Evolutionary conservation across 768 basidiomycete species (phyloP).

Genomic region (Mycena polygramma): DNA sequence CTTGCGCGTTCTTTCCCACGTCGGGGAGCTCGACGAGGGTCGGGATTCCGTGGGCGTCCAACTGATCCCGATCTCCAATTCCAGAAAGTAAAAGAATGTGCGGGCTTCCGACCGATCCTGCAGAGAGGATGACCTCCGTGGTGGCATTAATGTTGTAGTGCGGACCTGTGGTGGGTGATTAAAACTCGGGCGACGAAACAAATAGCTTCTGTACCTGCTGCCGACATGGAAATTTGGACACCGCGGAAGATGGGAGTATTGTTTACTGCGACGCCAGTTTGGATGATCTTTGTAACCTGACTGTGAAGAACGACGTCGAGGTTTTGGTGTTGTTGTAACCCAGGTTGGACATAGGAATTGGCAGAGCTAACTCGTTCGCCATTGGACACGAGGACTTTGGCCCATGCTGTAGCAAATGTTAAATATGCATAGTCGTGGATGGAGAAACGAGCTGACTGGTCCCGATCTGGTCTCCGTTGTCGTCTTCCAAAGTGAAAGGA

Average conservation of each 20-base stretch:
- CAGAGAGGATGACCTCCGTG: constrained; percentile 7
- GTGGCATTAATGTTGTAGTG: neutral
- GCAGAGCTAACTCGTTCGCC: neutral
- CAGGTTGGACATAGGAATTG: constrained; percentile 1
- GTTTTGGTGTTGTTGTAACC: neutral
- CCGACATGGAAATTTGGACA: too few species aligned
- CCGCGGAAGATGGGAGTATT: neutral
- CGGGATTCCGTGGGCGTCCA: neutral
- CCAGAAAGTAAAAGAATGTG: neutral
- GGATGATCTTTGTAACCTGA: neutral
- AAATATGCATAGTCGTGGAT: too few species aligned
- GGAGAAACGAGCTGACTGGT: too few species aligned
- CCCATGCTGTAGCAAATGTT: neutral
- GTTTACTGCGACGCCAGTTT: neutral
- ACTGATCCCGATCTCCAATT: neutral
- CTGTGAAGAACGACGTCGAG: neutral
- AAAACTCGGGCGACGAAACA: too few species aligned
- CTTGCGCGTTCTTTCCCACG: constrained; percentile 1
- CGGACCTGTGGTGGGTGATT: neutral
- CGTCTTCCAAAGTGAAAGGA: too few species aligned
- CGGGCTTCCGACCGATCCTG: neutral
- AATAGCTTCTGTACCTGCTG: neutral
- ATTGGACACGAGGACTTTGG: neutral
- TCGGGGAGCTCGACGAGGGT: neutral
- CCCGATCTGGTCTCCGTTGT: too few species aligned